Percentiles rank a stretch among this genome's conserved stretches.
These are phyloP conservation scores for Rhizopus arrhizus DNA, from an alignment of 371 early-diverging fungal species.

Conservation along the genomic window DNA sequence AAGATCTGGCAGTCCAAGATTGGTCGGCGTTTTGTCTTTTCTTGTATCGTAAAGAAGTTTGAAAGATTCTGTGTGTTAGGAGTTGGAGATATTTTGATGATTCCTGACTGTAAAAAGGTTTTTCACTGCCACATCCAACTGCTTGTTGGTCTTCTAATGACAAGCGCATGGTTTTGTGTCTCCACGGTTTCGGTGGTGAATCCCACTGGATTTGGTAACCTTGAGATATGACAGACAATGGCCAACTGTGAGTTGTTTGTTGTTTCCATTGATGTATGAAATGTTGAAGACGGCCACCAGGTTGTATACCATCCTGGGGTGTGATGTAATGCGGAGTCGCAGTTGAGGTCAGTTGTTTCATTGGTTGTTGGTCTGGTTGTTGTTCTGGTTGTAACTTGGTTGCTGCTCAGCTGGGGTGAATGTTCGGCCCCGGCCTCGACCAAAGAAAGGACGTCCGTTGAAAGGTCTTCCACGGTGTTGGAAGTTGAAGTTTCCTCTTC, in stretches of 20 bases:
- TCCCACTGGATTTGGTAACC: conserved; percentile 12
- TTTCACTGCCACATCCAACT: background rate
- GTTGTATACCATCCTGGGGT: conserved; percentile 1
- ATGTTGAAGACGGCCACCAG: conserved; percentile 7
- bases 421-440: background rate
- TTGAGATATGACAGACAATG: background rate
- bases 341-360: background rate
- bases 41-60: conserved; percentile 20
- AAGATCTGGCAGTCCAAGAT: conserved; percentile 15
- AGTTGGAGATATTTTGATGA: conserved; percentile 7
- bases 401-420: background rate
- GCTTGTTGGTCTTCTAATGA: background rate
- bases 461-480: too few relatives aligned
- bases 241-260: conserved; percentile 1
- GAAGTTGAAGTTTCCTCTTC: too few relatives aligned
- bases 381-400: too few relatives aligned
- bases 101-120: conserved; percentile 1
- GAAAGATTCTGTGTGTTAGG: conserved; percentile 8
- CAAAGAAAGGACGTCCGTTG: background rate
- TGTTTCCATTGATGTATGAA: background rate
- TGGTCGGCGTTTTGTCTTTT: conserved; percentile 19
- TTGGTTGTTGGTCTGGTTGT: conserved; percentile 1
- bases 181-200: conserved; percentile 1
- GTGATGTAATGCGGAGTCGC: background rate
- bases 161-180: background rate